Conservation (phyloP, 2,329 filamentous ascomycete genomes). For the Monascus ruber region DNA sequence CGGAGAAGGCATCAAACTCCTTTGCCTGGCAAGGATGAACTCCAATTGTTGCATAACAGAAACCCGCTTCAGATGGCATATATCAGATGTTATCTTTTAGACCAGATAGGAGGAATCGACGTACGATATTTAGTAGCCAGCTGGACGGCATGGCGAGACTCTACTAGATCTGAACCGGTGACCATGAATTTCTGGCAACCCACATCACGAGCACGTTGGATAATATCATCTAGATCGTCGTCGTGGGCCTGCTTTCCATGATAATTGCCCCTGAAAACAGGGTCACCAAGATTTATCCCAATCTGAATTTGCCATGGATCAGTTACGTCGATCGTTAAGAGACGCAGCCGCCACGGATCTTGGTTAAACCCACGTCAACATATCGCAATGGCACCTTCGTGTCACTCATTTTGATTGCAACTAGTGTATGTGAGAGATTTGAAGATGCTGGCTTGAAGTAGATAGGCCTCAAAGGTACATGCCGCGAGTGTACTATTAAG, state of each 20-base stretch:
- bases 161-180: constrained; percentile 76
- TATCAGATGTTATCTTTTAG: constrained; percentile 4
- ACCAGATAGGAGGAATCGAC: constrained; percentile 18
- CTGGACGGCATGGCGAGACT: constrained; percentile 62
- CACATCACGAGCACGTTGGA: constrained; percentile 64
- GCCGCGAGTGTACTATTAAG: background rate
- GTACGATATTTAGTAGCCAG: constrained; percentile 64
- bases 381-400: constrained; percentile 29
- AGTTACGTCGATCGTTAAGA: background rate
- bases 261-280: constrained; percentile 75
- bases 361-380: constrained; percentile 31
- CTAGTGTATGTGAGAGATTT: constrained; percentile 2
- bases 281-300: constrained; percentile 91
- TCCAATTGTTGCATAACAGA: constrained; percentile 81
- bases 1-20: constrained; percentile 54
- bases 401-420: constrained; percentile 22
- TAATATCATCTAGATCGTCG: constrained; percentile 46
- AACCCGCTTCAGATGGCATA: constrained; percentile 46
- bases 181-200: constrained; percentile 87
- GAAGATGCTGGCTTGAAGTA: constrained; percentile 4
- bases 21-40: constrained; percentile 85
- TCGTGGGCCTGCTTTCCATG: constrained; percentile 58
- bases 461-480: background rate
- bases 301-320: constrained; percentile 40
- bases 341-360: background rate